Evolutionary conservation across 202 grass and related monocot species (phyloP), one percentile per base, ranked within the genome.

Genomic region (Digitaria exilis): DNA sequence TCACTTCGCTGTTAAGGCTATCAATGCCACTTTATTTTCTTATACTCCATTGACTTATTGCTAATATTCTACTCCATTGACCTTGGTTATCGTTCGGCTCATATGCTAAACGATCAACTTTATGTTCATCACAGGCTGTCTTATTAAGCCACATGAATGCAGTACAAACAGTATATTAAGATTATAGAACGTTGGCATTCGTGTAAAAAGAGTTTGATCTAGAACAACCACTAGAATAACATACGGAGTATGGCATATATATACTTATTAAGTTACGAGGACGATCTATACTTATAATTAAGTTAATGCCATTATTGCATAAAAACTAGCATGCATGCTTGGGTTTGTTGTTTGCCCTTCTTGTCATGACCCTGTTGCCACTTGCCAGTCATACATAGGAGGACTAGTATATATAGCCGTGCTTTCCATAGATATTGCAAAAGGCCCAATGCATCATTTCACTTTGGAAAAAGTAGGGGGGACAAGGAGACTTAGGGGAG

Each of bases 371-470:
- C 62, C 16, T 75, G 69, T 17, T 75, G 69, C 26, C 51, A 69
- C 52, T 83, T 64, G 66, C 59, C 51, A 51, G 73, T 24, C 51
- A 79, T 17, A 45, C 22, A 61, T 61, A 77, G 32, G 44, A 22
- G 58, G 37, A 39, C 37, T 11, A 29, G 11, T 24, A 76, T 43
- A 77, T 42, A 68, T 62, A 77, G 24, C 65, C 10, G 59, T 57
- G 62, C 70, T 76, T 84, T 80, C 61, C 80, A 46, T 79, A 84
- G 88, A 86, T 80, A 89, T 55, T 45, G 41, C 51, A 75, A 42
- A 63, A 80, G 55, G 43, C 56, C 26, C 25, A 29, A 34, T 11
- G 43, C 76, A 84, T 90, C 69, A 81, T 70, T 65, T 69, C 84
- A 60, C 89, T 80, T 84, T 44, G 61, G 69, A 70, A 75, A 67